These are phyloP conservation scores for Cinnamomum micranthum DNA, from an alignment of 164 flowering plant species.

Conservation along the genomic window DNA sequence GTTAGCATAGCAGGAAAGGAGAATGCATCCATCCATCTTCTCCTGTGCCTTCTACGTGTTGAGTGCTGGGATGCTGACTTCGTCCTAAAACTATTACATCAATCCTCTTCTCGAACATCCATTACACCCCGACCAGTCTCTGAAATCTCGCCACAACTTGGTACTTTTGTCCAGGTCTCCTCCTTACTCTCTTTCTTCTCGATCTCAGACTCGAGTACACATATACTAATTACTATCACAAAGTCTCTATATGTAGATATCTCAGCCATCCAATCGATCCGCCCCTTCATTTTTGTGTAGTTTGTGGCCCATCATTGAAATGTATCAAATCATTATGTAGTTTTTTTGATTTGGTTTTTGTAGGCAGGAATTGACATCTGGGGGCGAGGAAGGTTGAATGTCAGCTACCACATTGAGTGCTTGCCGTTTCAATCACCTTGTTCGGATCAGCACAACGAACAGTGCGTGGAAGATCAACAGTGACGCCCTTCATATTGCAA, in stretches of 20 bases:
- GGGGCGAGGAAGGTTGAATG: conserved; percentile 81
- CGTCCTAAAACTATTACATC: conserved; percentile 42
- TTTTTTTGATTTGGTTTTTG: neutral
- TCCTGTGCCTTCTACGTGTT: conserved; percentile 61
- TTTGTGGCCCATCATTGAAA: neutral
- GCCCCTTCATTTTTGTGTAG: neutral
- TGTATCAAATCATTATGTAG: neutral
- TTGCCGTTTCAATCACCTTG: conserved; percentile 79
- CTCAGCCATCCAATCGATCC: neutral
- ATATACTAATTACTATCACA: neutral
- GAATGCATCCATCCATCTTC: conserved; percentile 48
- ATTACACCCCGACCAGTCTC: conserved; percentile 60
- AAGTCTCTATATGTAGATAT: neutral
- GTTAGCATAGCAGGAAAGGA: conserved; percentile 42
- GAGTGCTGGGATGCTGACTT: conserved; percentile 89
- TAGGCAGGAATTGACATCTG: conserved; percentile 57
- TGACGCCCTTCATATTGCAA: conserved; percentile 66
- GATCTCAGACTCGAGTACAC: neutral
- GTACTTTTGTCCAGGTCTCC: conserved; percentile 57
- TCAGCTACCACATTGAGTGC: conserved; percentile 76
- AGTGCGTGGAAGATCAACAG: conserved; percentile 55
- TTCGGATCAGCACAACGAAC: conserved; percentile 56
- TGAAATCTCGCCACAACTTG: conserved; percentile 49
- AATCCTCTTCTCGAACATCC: conserved; percentile 43
- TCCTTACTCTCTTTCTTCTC: neutral